Percentiles rank a stretch among this genome's conserved stretches.
These are phyloP conservation scores for Panus rudis DNA, from an alignment of 768 basidiomycete genomes.

Conservation along the genomic window DNA sequence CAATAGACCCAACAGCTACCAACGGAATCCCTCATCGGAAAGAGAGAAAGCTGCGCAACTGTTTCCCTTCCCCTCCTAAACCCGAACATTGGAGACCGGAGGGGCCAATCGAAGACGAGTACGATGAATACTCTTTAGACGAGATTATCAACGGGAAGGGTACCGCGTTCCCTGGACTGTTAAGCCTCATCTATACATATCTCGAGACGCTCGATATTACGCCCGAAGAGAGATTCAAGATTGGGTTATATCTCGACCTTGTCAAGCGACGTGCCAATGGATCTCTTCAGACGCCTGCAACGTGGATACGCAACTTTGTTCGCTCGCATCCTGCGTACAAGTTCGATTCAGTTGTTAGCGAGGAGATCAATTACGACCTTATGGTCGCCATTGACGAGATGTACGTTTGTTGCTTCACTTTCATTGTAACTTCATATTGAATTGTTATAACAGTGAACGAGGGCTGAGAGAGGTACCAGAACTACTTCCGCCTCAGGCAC, in stretches of 20 bases:
- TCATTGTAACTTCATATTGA: not conserved
- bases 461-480: slow-evolving; percentile 18
- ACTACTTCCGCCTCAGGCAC: slow-evolving; percentile 15
- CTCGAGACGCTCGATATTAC: slow-evolving; percentile 81
- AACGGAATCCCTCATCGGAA: slow-evolving; percentile 34
- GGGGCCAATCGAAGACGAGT: slow-evolving; percentile 68
- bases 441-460: slow-evolving; percentile 13
- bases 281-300: slow-evolving; percentile 80
- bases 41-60: slow-evolving; percentile 63
- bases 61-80: slow-evolving; percentile 56
- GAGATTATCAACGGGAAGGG: slow-evolving; percentile 95
- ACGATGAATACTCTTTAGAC: slow-evolving; percentile 85
- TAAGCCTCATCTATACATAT: slow-evolving; percentile 78
- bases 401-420: slow-evolving; percentile 41
- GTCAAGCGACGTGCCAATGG: slow-evolving; percentile 76
- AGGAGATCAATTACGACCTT: slow-evolving; percentile 93
- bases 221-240: slow-evolving; percentile 46
- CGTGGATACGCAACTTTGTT: slow-evolving; percentile 92
- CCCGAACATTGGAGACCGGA: slow-evolving; percentile 37
- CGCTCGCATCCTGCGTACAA: slow-evolving; percentile 87
- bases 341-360: slow-evolving; percentile 84
- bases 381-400: slow-evolving; percentile 86
- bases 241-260: slow-evolving; percentile 75
- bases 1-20: slow-evolving; percentile 15
- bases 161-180: slow-evolving; percentile 65